Evolutionary conservation across 176 grass and related monocot species (phyloP).

Genomic region (Oryza officinalis): DNA sequence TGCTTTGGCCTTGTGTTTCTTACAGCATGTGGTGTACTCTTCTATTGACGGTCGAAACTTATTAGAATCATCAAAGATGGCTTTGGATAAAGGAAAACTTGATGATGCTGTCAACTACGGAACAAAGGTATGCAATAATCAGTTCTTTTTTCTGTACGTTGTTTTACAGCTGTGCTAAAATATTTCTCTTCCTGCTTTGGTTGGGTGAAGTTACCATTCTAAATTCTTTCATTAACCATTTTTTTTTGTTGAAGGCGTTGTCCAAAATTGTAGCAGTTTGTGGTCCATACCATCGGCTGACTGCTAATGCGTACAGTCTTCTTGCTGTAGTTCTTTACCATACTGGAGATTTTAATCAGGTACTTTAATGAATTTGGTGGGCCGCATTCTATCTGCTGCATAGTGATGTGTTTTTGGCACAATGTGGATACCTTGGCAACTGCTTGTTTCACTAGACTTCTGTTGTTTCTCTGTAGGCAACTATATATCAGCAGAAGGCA

Average conservation of each 20-base stretch:
- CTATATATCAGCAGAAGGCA: conserved; percentile 98
- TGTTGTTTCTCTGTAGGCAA: conserved; percentile 64
- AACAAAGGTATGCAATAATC: conserved; percentile 63
- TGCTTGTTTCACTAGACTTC: conserved; percentile 29
- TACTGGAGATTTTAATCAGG: conserved; percentile 99
- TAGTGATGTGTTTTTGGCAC: not conserved
- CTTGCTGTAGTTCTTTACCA: conserved; percentile 98
- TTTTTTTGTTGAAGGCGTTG: conserved; percentile 67
- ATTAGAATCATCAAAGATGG: conserved; percentile 93
- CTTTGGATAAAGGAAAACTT: conserved; percentile 98
- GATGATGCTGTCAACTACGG: conserved; percentile 92
- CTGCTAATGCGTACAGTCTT: conserved; percentile 96
- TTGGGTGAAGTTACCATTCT: not conserved
- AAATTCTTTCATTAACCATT: conserved; percentile 23
- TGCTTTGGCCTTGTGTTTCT: conserved; percentile 12
- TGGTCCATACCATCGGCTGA: conserved; percentile 92
- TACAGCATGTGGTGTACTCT: conserved; percentile 83
- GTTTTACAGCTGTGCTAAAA: not conserved
- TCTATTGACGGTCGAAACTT: conserved; percentile 93
- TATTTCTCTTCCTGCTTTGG: conserved; percentile 8
- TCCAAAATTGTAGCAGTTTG: conserved; percentile 94
- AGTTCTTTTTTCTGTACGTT: conserved; percentile 17
- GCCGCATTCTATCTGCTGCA: conserved; percentile 11
- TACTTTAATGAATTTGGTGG: conserved; percentile 28
- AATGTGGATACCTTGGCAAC: conserved; percentile 12